Evolutionary conservation across 192 early-diverging fungal species (phyloP), one percentile per base, ranked within the genome.

Genomic region (Coemansia sp.): DNA sequence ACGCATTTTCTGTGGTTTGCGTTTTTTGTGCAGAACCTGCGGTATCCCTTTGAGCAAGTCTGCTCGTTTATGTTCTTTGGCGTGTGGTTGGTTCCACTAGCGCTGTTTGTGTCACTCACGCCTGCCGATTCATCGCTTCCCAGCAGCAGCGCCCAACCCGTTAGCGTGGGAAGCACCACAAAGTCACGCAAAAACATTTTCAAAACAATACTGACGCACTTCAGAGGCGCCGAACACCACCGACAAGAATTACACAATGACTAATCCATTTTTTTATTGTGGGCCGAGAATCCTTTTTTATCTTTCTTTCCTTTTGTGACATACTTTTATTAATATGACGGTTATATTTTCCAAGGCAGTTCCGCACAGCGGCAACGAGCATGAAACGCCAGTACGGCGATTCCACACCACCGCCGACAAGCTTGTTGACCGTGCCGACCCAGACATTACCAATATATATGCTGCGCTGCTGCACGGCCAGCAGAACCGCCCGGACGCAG

Each of bases 1-100:
- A 88, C 96, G 73, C 96, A 98, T 66, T 94, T 94, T 60, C 46
- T 90, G 52, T 98, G 94, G 94, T 98, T 98, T 73, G 82, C 86
- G 53, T 97, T 87, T 62, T 98, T 98, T 66, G 80, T 90, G 1
- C 59, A 65, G 15, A 69, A 82, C 30, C 82, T 88, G 53, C 20
- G 33, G n/a, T 86, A 79, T 61, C 80, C 83, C 23, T 93, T 96
- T 59, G 67, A 80, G 55, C 89, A 92, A 49, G 88, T 94, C 47
- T 89, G 89, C 44, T 80, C 89, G 15, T 94, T 96, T 79, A 97
- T 98, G 79, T 92, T 91, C 15, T 82, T 97, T 55, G 87, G 87
- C 60, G 90, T 98, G 7, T 98, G 96, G 96, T 59, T 96, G 46
- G 81, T 98, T 8, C 96, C 96, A 3, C 89, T 98, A 53, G 70